phyloP scores from a whole-genome alignment of 768 basidiomycete genomes.

The Mycena alexandri region DNA sequence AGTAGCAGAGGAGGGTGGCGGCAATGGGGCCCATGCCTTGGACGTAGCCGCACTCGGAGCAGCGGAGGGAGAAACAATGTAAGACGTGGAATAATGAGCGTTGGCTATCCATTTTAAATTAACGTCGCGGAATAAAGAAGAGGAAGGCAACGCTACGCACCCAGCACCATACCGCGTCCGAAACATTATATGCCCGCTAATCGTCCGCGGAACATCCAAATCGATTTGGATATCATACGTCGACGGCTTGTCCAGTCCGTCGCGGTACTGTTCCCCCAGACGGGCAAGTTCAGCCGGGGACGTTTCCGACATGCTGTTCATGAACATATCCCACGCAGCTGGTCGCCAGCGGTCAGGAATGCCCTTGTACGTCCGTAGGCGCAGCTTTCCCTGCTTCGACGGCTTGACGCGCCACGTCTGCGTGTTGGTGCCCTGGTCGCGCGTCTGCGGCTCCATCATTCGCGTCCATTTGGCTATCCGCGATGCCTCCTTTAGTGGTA shows the following conservation, averaged over 20 bases:
- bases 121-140: constrained; percentile 13
- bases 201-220: constrained; percentile 96
- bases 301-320: constrained; percentile 65
- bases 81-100: constrained; percentile 95
- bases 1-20: constrained; percentile 93
- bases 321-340: constrained; percentile 91
- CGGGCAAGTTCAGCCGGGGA: constrained; percentile 58
- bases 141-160: constrained; percentile 62
- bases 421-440: constrained; percentile 84
- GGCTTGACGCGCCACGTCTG: constrained; percentile 77
- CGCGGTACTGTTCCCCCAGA: constrained; percentile 66
- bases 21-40: constrained; percentile 99
- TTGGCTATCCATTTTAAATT: constrained; percentile 70
- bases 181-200: constrained; percentile 94
- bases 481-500: constrained; percentile 72
- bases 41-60: constrained; percentile 91
- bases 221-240: constrained; percentile 97
- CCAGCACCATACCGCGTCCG: constrained; percentile 96
- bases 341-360: constrained; percentile 96
- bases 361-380: constrained; percentile 90
- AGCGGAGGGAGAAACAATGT: constrained; percentile 91
- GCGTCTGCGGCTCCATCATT: constrained; percentile 80
- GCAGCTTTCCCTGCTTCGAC: constrained; percentile 76
- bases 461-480: constrained; percentile 95
- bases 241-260: constrained; percentile 83